A percentile compares a stretch with the other conserved stretches of the same genome.
phyloP scores from a whole-genome alignment of 108 stramenopile species.

The Conticribra guillardii region DNA sequence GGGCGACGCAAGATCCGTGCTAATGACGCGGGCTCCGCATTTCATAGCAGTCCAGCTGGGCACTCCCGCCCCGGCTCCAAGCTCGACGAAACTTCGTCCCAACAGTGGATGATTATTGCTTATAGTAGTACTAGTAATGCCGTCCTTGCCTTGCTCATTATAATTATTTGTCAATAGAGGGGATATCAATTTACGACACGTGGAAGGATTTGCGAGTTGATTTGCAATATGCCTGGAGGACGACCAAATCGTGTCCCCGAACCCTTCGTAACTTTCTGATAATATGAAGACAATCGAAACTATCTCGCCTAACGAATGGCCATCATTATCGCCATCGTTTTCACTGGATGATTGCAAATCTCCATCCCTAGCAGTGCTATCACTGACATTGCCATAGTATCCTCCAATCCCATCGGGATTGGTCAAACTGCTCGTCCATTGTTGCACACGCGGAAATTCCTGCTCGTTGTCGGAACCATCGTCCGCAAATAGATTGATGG shows the following conservation, averaged over 20 bases:
- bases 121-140: too few species aligned
- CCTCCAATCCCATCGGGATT: slow-evolving; percentile 36
- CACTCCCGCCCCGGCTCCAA: slow-evolving; percentile 21
- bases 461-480: slow-evolving; percentile 6
- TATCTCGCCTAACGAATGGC: not conserved
- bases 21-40: slow-evolving; percentile 49
- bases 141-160: not conserved
- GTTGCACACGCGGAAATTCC: slow-evolving; percentile 7
- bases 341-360: too few species aligned
- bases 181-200: not conserved
- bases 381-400: too few species aligned
- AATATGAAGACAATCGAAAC: slow-evolving; percentile 19
- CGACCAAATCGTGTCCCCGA: slow-evolving; percentile 53
- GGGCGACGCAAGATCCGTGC: slow-evolving; percentile 40
- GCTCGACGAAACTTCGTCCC: not conserved
- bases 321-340: too few species aligned
- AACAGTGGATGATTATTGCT: not conserved
- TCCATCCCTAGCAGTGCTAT: too few species aligned
- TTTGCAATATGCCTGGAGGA: slow-evolving; percentile 44
- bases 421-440: slow-evolving; percentile 29
- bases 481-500: slow-evolving; percentile 4
- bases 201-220: not conserved
- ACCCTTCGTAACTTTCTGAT: slow-evolving; percentile 28
- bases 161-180: not conserved
- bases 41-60: slow-evolving; percentile 51